Evolutionary conservation across 2,329 filamentous ascomycete genomes (phyloP), one percentile per base, ranked within the genome.

Genomic region (Cercospora sesami): DNA sequence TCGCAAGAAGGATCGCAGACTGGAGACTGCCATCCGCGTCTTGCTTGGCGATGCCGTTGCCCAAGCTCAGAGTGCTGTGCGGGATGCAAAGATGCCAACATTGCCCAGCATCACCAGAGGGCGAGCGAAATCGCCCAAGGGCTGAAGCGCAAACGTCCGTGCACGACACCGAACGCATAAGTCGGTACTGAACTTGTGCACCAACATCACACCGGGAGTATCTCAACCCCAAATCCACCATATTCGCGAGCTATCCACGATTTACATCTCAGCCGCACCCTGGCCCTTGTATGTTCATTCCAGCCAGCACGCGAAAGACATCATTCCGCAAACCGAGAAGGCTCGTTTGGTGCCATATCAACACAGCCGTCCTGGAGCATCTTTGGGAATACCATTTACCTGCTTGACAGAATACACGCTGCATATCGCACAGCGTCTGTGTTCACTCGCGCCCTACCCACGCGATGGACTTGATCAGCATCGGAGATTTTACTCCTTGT

Each of bases 1-100:
- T 64, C 86, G 85, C 71, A 87, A 87, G 75, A 90, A 90, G 73
- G 91, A 94, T 74, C 82, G 86, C 58, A 83, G 91, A 67, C 78
- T 94, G 1, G 91, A 94, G 76, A 91, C 91, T 70, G 83, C 91
- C n/a, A 86, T 93, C 3, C 83, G 91, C 58, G 87, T 90, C 0
- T 82, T 89, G 14, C 76, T 93, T 9, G 82, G 83, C 0, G 82
- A 84, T 75, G 72, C 80, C 76, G 77, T 78, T 26, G 76, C 77
- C 7, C 77, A 79, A 59, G 75, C 78, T 63, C 76, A 77, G 64
- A 78, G 73, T 18, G 72, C 77, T 9, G 71, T 75, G 6, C 69
- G 74, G 10, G 72, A 78, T 28, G 76, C 77, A 26, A 78, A 78
- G 68, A 77, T 78, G 69, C 77, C 77, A 4, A 70, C 71, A 8